A percentile compares a stretch with the other conserved stretches of the same genome.
Conservation (phyloP, 495 filamentous ascomycete species). For the Stereocaulon alpinum region DNA sequence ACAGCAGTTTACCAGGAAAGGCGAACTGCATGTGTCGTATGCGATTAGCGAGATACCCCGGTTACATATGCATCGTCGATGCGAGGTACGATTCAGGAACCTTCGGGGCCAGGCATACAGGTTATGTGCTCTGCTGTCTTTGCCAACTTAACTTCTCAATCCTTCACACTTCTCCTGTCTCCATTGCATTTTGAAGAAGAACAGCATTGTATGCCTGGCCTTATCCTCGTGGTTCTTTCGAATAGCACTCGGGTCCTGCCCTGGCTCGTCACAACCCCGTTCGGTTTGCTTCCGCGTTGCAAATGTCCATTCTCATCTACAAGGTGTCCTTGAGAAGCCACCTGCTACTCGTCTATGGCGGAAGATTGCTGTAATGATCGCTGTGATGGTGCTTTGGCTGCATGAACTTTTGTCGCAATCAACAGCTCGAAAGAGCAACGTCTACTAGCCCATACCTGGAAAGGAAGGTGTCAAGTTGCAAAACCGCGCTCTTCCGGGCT, state of each 20-base stretch:
- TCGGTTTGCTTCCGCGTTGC: neutral
- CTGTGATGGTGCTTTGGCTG: conserved; percentile 1
- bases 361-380: too few species aligned
- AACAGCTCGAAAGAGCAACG: neutral
- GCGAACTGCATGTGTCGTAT: neutral
- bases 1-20: neutral
- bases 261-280: neutral
- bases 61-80: conserved; percentile 1
- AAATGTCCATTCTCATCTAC: neutral
- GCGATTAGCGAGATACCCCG: neutral
- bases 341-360: neutral
- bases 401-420: neutral
- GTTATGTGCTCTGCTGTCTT: neutral
- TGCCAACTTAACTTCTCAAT: neutral
- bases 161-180: neutral
- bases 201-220: neutral
- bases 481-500: neutral
- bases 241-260: neutral
- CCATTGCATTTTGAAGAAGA: neutral
- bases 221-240: too few species aligned
- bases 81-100: neutral
- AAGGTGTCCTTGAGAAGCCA: too few species aligned
- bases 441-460: neutral
- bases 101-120: neutral
- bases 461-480: neutral